phyloP scores from a whole-genome alignment of 352 stramenopile genomes.

The Phytophthora uliginosa region DNA sequence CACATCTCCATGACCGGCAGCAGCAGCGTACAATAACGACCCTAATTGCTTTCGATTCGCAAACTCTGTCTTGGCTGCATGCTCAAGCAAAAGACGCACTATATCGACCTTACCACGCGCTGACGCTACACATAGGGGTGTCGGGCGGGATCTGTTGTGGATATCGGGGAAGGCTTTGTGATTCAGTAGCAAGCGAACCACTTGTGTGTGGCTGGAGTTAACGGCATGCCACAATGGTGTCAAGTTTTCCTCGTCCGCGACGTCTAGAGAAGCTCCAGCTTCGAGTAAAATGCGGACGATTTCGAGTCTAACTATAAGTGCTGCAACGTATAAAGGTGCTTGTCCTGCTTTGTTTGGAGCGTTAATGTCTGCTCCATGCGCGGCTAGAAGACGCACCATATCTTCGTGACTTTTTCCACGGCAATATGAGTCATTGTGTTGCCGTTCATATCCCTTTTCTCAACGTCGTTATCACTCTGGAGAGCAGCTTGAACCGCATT shows the following conservation, averaged over 20 bases:
- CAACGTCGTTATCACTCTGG: not conserved
- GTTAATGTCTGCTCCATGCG: not conserved
- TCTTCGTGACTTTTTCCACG: not conserved
- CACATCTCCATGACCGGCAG: not conserved
- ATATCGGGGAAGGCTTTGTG: not conserved
- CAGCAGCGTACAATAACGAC: not conserved
- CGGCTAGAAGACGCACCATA: not conserved
- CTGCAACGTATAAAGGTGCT: not conserved
- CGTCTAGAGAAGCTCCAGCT: conserved; percentile 1
- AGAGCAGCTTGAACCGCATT: not conserved
- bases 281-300: conserved; percentile 1
- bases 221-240: not conserved
- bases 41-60: not conserved
- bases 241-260: not conserved
- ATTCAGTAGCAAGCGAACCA: not conserved
- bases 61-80: conserved; percentile 3
- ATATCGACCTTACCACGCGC: conserved; percentile 2
- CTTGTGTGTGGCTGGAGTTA: not conserved
- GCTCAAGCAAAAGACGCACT: not conserved
- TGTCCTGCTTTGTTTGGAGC: not conserved
- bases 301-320: no score
- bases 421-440: not conserved
- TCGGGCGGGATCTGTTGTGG: not conserved
- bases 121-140: not conserved
- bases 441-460: not conserved